Evolutionary conservation across 2,329 filamentous ascomycete genomes (phyloP).

Genomic region (Juglanconis sp.): DNA sequence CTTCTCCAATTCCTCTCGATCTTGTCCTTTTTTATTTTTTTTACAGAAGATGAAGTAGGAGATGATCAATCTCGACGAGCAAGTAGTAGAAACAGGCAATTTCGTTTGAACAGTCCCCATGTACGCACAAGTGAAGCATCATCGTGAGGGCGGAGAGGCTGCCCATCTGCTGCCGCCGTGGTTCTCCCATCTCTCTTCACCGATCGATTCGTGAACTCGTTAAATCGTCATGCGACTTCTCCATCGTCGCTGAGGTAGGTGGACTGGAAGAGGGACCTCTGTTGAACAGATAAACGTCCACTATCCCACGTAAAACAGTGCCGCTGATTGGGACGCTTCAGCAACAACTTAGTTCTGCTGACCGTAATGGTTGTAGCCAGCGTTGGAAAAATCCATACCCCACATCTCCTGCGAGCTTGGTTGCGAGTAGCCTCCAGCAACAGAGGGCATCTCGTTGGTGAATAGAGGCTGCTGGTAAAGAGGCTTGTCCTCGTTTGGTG

Average conservation of each 20-base stretch:
- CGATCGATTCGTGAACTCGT: slow-evolving; percentile 12
- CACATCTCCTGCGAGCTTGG: slow-evolving; percentile 50
- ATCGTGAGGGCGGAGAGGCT: slow-evolving; percentile 1
- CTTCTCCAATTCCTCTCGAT: not conserved
- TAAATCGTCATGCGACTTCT: not conserved
- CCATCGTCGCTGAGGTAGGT: not conserved
- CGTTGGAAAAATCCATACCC: slow-evolving; percentile 40
- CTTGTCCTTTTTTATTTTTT: not conserved
- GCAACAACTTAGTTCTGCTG: slow-evolving; percentile 25
- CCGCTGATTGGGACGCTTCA: not conserved
- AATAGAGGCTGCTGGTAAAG: slow-evolving; percentile 43
- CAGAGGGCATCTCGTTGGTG: slow-evolving; percentile 44
- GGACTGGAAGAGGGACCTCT: not conserved
- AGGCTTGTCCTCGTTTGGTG: slow-evolving; percentile 37
- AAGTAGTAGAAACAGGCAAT: slow-evolving; percentile 2
- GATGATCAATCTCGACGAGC: slow-evolving; percentile 8
- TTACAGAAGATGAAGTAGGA: slow-evolving; percentile 2
- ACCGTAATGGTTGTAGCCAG: slow-evolving; percentile 31
- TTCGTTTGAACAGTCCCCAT: not conserved
- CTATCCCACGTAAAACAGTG: not conserved
- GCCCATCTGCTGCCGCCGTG: slow-evolving; percentile 1
- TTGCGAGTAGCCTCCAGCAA: slow-evolving; percentile 51
- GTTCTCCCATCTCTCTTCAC: not conserved
- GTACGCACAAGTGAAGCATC: slow-evolving; percentile 4
- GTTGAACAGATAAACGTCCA: too few species aligned